phyloP scores from a whole-genome alignment of 116 monocot species.

The Trichopus zeylanicus region DNA sequence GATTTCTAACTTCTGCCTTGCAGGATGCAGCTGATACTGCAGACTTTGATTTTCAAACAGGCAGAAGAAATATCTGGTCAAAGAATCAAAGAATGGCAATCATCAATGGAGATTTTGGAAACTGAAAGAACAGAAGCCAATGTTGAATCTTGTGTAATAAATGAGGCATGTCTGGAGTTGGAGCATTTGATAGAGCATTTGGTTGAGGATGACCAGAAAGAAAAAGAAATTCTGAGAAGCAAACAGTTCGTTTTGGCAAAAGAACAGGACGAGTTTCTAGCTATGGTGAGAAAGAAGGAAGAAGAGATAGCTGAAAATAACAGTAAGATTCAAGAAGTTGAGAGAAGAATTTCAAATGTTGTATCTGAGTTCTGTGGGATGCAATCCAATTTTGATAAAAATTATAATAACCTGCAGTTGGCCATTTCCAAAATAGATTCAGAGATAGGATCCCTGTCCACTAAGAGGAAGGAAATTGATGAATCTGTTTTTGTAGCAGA shows the following conservation, averaged over 20 bases:
- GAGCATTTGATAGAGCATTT: slow-evolving; percentile 51
- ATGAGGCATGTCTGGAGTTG: slow-evolving; percentile 53
- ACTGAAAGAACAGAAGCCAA: slow-evolving; percentile 47
- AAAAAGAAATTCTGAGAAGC: slow-evolving; percentile 41
- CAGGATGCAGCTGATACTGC: slow-evolving; percentile 73
- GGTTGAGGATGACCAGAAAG: slow-evolving; percentile 65
- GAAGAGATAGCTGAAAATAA: slow-evolving; percentile 70
- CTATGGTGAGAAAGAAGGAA: slow-evolving; percentile 72
- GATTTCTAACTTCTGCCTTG: slow-evolving; percentile 5
- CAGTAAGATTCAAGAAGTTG: slow-evolving; percentile 51
- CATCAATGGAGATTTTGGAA: slow-evolving; percentile 57
- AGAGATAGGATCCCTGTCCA: slow-evolving; percentile 27
- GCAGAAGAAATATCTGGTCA: slow-evolving; percentile 47
- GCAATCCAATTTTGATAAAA: slow-evolving; percentile 45
- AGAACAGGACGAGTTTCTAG: slow-evolving; percentile 62
- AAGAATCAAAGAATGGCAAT: slow-evolving; percentile 63
- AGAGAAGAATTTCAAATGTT: slow-evolving; percentile 57
- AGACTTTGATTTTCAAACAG: slow-evolving; percentile 35
- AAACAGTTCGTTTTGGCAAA: slow-evolving; percentile 42
- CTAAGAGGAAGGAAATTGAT: slow-evolving; percentile 68
- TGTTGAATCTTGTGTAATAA: slow-evolving; percentile 46
- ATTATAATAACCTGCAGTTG: slow-evolving; percentile 27
- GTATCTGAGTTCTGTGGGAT: slow-evolving; percentile 43
- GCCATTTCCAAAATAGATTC: slow-evolving; percentile 35
- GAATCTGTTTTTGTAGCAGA: slow-evolving; percentile 38